Evolutionary conservation across 441 rosid genomes (phyloP), one percentile per base, ranked within the genome.

Genomic region (Euphorbia celastroides): DNA sequence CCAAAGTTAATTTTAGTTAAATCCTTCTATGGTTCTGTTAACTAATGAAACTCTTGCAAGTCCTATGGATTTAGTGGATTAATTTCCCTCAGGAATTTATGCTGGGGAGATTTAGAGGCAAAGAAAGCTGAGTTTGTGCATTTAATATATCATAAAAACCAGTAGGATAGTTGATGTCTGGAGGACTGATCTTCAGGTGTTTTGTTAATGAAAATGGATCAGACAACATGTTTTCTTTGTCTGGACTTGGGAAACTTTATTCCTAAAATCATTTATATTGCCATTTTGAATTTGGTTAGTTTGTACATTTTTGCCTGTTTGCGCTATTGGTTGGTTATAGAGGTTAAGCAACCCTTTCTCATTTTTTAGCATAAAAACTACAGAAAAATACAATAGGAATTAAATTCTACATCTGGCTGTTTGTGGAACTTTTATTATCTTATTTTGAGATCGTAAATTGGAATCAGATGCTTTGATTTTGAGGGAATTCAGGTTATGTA

Each of bases 281-380:
- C 20, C 5, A 44, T 9, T 7, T 23, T 25, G 7, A 2, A 5
- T 65, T 17, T 16, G 36, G 17, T 41, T 10, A 19, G 12, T 55
- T 55, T 25, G 14, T 34, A n/a, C 34, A 3, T 52, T 54, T 36
- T 22, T 32, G 41, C 52, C 19, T 36, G 3, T 34, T 23, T 54
- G 23, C 23, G 34, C 50, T 51, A 51, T 64, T 31, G 17, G 17
- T 7, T 65, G 60, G 34, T 64, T 31, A 20, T 32, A 31, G 68
- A 64, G 68, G 28, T 23, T 42, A 22, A 23, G 2, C 12, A 64
- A 64, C 2, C 8, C 32, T 66, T 32, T 12, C 52, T 54, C 27
- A 13, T 20, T 50, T 31, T 32, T 50, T 20, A 11, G 12, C 50
- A 32, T 34, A 14, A 22, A 19, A 50, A 51, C 31, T 12, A 12